Base-by-base conservation (phyloP, 768 basidiomycete genomes). In the Podaxis carcinomalis region DNA sequence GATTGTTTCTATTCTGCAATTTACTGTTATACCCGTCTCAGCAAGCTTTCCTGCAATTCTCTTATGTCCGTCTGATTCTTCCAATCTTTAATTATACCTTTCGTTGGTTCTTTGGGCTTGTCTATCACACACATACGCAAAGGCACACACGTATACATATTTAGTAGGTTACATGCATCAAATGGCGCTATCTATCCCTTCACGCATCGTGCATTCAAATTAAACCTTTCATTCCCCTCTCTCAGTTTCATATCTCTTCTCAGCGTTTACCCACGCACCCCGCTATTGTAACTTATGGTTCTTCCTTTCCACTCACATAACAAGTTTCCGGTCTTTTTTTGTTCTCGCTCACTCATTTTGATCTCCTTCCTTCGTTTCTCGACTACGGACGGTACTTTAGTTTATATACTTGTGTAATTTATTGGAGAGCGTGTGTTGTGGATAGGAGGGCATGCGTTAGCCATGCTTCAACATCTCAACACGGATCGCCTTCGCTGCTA, bases 161-260 rank as follows among this genome's bases (percentile, higher is more conserved):
- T 57, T 35, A 47, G 27, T 49, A 23, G 16, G 13, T 28, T 28
- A 52, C 58, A 59, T 44, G 39, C 58, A 58, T 50, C 35, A 37
- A 32, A 37, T 14, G 27, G 19, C 32, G 21, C 57, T 40, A 58
- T 60, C 57, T 40, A 58, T 60, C 51, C 36, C 28, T 59, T 46
- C 21, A 19, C 46, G 16, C 32, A 42, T 44, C 51, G 36, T 3
- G 19, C 51, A 42, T 23, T 44, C 25, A 42, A 52, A n/a, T 52
- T 59, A 42, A 56, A 49, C 42, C 36, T n/a, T 56, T 37, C 37
- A 23, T 46, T 32, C 32, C 25, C 21, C 13, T 46, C 21, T 37
- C 9, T 2, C 19, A 6, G 42, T 40, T 39, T 37, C 16, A 13
- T 40, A 14, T 44, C 28, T 46, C 42, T 53, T 36, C 40, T 14